Percentiles rank a stretch among this genome's conserved stretches.
These are phyloP conservation scores for Marchantia paleacea DNA, from an alignment of 225 moss, liverwort and hornwort species.

Conservation along the genomic window DNA sequence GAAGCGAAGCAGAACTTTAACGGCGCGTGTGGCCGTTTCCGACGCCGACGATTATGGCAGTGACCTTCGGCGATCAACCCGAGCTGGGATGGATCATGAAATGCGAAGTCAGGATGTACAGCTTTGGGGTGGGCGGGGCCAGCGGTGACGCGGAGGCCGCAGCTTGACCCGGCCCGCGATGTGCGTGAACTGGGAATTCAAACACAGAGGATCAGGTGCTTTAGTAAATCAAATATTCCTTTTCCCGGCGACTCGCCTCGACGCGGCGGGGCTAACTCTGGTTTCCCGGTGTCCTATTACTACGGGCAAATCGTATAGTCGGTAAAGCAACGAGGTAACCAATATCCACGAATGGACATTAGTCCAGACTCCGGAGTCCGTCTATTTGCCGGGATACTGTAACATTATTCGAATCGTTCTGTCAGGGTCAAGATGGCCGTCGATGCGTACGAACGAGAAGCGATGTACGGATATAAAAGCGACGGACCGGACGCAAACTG, in stretches of 20 bases:
- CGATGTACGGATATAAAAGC: not conserved
- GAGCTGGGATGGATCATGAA: not conserved
- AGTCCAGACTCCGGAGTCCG: not conserved
- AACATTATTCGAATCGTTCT: slow-evolving; percentile 13
- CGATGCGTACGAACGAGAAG: slow-evolving; percentile 1
- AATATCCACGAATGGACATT: not conserved
- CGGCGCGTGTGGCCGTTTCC: slow-evolving; percentile 15
- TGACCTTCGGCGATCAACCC: not conserved
- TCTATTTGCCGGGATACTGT: not conserved
- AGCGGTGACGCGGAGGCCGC: not conserved
- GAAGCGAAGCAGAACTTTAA: slow-evolving; percentile 8
- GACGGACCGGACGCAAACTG: not conserved
- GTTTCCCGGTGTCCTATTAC: not conserved
- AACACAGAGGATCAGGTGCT: not conserved
- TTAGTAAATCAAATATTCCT: not conserved
- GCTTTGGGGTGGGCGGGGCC: not conserved
- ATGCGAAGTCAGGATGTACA: not conserved
- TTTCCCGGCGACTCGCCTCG: slow-evolving; percentile 12
- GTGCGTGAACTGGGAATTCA: not conserved
- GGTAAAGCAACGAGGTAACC: not conserved
- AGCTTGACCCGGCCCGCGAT: slow-evolving; percentile 34
- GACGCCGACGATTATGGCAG: slow-evolving; percentile 18
- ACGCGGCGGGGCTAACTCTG: not conserved
- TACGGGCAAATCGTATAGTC: not conserved
- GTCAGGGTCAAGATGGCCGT: slow-evolving; percentile 13